Base-by-base conservation (phyloP, 306 rosid genomes). In the cucumber (Cucumis sativus) region DNA sequence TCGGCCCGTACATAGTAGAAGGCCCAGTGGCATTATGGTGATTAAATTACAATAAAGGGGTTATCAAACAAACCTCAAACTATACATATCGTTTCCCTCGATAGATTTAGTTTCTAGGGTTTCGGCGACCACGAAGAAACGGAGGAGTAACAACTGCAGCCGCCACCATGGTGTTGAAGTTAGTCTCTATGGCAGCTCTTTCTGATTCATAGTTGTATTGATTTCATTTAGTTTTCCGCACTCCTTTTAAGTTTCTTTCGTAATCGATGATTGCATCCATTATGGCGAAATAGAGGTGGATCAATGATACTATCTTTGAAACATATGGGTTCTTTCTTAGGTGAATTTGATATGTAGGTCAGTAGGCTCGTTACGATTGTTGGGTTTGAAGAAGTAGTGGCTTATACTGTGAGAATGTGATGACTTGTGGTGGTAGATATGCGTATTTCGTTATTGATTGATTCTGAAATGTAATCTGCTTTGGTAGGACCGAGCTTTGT, bases 401-500 rank as follows among this genome's bases (percentile, higher is more conserved):
- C 43, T 49, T 13, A 25, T 71, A 5, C 76, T 2, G 6, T 14
- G 60, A 69, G 75, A 70, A 43, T 47, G 20, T 23, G 56, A 21
- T 18, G 14, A 40, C 37, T 47, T 23, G 20, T 21, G 40, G 40
- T 45, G 39, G 1, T 69, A 45, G 21, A 47, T 43, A 23, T 15
- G 75, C 10, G 57, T 45, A 43, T 8, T 25, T 25, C 2, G 21
- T 67, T 20, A 10, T 10, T 67, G 23, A 5, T 41, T 69, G 3
- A 45, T 69, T 71, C 25, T 71, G 43, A 47, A 49, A 51, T 71
- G 30, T 49, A 71, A 49, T 71, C 2, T 35, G 76, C 25, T 59
- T 45, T 77, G 30, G 45, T 79, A 88, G 90, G 85, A 88, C 92
- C 0, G 92, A 88, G 20, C 86, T 88, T 25, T 88, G 90, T 76